These are phyloP conservation scores for Carex pumila DNA, from an alignment of 176 grass and related monocot genomes.

Conservation along the genomic window DNA sequence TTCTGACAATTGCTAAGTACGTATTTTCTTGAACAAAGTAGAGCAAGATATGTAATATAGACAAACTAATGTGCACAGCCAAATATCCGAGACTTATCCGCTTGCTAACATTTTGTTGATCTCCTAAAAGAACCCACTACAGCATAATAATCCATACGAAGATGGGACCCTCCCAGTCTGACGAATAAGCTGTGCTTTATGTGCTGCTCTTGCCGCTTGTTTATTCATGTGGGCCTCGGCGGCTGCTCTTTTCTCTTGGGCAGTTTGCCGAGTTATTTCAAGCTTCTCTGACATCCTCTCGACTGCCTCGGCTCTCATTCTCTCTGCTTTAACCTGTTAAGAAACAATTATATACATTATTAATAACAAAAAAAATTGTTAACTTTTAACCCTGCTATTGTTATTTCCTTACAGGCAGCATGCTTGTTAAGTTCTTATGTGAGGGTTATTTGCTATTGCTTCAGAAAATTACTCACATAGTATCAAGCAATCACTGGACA, in stretches of 20 bases:
- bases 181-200: constrained; percentile 56
- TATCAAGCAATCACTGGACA: neutral
- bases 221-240: constrained; percentile 64
- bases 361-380: neutral
- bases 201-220: constrained; percentile 43
- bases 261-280: constrained; percentile 29
- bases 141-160: constrained; percentile 42
- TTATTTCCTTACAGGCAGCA: neutral
- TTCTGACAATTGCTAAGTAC: neutral
- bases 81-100: neutral
- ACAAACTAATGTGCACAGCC: constrained; percentile 10
- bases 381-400: neutral
- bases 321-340: constrained; percentile 55
- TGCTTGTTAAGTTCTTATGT: neutral
- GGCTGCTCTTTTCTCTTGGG: constrained; percentile 56
- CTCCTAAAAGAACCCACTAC: constrained; percentile 50
- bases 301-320: constrained; percentile 49
- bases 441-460: neutral
- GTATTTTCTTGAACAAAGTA: constrained; percentile 13
- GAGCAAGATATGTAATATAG: constrained; percentile 4
- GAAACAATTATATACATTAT: neutral
- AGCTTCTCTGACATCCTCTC: constrained; percentile 72
- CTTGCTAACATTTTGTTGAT: neutral
- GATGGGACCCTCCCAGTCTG: constrained; percentile 64
- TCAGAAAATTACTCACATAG: neutral